Percentiles rank a stretch among this genome's conserved stretches.
These are phyloP conservation scores for Talaromyces adpressus DNA, from an alignment of 495 filamentous ascomycete species.

Conservation along the genomic window DNA sequence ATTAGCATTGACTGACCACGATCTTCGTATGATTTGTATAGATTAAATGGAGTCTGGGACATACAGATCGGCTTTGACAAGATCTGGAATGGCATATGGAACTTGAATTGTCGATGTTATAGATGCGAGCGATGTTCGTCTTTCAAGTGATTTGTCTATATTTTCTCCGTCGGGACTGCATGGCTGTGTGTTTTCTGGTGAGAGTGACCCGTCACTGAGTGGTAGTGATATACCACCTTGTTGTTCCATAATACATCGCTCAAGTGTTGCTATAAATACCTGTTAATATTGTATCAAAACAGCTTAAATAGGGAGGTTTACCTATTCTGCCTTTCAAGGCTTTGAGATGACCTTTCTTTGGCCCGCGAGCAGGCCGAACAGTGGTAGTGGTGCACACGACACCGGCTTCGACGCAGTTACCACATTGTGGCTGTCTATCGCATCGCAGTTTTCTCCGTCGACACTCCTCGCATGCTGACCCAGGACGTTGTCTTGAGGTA, in stretches of 20 bases:
- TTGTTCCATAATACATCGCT: conserved; percentile 10
- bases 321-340: conserved; percentile 41
- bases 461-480: conserved; percentile 39
- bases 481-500: conserved; percentile 7
- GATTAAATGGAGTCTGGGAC: neutral
- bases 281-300: neutral
- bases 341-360: conserved; percentile 47
- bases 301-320: conserved; percentile 5
- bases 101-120: neutral
- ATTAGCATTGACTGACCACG: neutral
- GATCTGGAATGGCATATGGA: conserved; percentile 6
- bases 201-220: conserved; percentile 5
- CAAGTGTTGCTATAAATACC: conserved; percentile 2
- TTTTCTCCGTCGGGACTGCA: conserved; percentile 4
- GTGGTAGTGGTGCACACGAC: conserved; percentile 42
- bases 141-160: neutral
- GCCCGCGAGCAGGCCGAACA: conserved; percentile 36
- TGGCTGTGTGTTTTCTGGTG: neutral
- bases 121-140: conserved; percentile 1
- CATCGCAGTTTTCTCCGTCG: conserved; percentile 43
- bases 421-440: conserved; percentile 45
- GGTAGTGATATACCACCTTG: conserved; percentile 7
- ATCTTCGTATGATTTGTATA: neutral
- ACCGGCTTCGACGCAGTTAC: conserved; percentile 41
- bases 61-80: conserved; percentile 40